Evolutionary conservation across 1,284 basidiomycete genomes (phyloP), one percentile per base, ranked within the genome.

Genomic region (Apiotrichum mycotoxinovorans): DNA sequence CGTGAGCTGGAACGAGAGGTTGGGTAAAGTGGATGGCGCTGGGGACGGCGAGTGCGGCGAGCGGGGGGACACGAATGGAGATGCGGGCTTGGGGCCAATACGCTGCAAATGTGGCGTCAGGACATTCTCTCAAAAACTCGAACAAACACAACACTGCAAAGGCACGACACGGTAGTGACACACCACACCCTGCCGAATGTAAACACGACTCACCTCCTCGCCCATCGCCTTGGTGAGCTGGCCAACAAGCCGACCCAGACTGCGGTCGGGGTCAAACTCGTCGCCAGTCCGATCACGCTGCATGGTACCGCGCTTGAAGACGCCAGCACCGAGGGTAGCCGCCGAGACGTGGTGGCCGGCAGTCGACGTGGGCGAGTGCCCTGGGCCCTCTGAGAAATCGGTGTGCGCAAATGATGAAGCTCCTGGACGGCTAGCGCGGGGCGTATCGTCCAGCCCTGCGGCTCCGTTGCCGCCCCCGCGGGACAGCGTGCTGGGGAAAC

Each of bases 261-360:
- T 87, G 42, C 91, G 80, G 49, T 93, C 90, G 2, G 90, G 89
- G 70, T 93, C 90, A 65, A 89, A 93, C 70, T 93, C 90, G 42
- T 85, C 86, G 26, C 84, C 87, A 67, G 85, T 87, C 38, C 47
- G 41, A 27, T 87, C 70, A 26, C 47, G 41, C 37, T 27, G 14
- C 8, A 37, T 17, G 25, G 17, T 26, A 68, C 52, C 57, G 12
- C 57, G 47, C 37, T 78, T 76, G 51, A 83, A 85, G 3, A 93
- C 81, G 0, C 91, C 91, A 2, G 89, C 88, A 56, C 83, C 88
- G n/a, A 94, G 80, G 0, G 91, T 93, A 47, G 92, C 80, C 0
- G 84, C 88, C 62, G 87, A 89, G 26, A 88, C 89, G 74, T 94
- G 91, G 73, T 94, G 91, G 2, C 85, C 88, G 14, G 84, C 84